These are phyloP conservation scores for Paramarasmius palmivorus DNA, from an alignment of 1,284 basidiomycete species.

Conservation along the genomic window DNA sequence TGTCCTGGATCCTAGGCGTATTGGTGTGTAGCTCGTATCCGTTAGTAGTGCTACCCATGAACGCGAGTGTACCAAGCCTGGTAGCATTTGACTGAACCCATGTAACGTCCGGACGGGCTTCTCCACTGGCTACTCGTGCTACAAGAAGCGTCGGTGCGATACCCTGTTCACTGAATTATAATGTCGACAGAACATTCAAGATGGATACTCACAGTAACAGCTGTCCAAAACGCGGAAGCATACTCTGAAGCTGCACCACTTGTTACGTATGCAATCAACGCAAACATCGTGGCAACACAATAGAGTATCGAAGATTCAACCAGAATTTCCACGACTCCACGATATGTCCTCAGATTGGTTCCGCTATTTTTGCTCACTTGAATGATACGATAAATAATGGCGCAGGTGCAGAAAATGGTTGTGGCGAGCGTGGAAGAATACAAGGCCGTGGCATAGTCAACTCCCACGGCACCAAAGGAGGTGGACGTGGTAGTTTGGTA, in stretches of 20 bases:
- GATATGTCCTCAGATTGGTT: not conserved
- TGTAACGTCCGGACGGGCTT: constrained; percentile 5
- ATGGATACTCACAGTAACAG: constrained; percentile 4
- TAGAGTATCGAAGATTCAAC: constrained; percentile 8
- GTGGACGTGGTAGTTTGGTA: constrained; percentile 5
- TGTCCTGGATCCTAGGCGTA: no score
- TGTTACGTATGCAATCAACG: constrained; percentile 7
- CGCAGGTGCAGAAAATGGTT: constrained; percentile 5
- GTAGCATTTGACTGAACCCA: not conserved
- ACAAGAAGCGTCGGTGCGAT: constrained; percentile 4
- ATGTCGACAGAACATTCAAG: no score
- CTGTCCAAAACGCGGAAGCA: constrained; percentile 10
- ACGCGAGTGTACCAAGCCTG: no score
- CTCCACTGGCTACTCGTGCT: constrained; percentile 5
- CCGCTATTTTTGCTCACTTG: not conserved
- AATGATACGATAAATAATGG: constrained; percentile 5
- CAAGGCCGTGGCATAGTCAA: constrained; percentile 10
- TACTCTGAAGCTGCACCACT: constrained; percentile 9
- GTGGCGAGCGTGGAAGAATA: constrained; percentile 10
- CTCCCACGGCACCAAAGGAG: constrained; percentile 6
- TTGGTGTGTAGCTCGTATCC: not conserved
- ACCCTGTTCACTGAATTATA: not conserved
- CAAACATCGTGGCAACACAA: constrained; percentile 7
- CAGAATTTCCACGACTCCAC: constrained; percentile 5
- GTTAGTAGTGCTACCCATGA: not conserved